Base-by-base conservation (phyloP, 345 rosid genomes). In the Eucalyptus cladocalyx region DNA sequence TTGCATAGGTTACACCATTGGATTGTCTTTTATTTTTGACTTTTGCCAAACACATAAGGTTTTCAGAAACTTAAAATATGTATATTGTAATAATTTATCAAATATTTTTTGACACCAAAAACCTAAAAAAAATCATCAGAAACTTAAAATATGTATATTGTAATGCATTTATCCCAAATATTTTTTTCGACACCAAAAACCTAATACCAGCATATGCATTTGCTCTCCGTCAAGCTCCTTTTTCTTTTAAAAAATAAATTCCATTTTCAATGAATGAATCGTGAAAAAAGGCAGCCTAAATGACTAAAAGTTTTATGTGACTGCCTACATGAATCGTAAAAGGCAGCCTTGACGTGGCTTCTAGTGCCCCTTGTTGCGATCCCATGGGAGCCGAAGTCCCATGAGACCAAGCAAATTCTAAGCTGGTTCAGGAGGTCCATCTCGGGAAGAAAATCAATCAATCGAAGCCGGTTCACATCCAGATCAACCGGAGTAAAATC, bases 361-460 rank as follows among this genome's bases (percentile, higher is more conserved):
- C 42, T 67, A 8, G 76, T 11, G 42, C 83, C 93, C 85, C 90
- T 93, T 93, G 67, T 88, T 87, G 67, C 72, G 87, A 85, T 95
- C 98, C 37, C 91, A 92, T 2, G 97, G 99, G 89, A 96, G 95
- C 34, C 93, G 91, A 45, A 95, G 86, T 8, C 99, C 98, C 98
- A 97, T 95, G 87, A 97, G 94, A 34, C 98, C 97, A 30, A 96
- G 97, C 89, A 97, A 90, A 92, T 97, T 97, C 56, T 97, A 97
- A 83, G 97, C 90, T 42, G 97, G 98, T 56, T 99, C 98, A 42
- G 99, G 98, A 47, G 95, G 97, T 60, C 99, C 99, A 90, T 95
- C 94, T 62, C 95, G 98, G 69, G 97, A 95, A 42, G 97, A 91
- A 91, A 94, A 95, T 11, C 98, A 95, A 60, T 97, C 97, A 2